phyloP scores from a whole-genome alignment of 306 rosid genomes.

The Cicer pinnatifidum region DNA sequence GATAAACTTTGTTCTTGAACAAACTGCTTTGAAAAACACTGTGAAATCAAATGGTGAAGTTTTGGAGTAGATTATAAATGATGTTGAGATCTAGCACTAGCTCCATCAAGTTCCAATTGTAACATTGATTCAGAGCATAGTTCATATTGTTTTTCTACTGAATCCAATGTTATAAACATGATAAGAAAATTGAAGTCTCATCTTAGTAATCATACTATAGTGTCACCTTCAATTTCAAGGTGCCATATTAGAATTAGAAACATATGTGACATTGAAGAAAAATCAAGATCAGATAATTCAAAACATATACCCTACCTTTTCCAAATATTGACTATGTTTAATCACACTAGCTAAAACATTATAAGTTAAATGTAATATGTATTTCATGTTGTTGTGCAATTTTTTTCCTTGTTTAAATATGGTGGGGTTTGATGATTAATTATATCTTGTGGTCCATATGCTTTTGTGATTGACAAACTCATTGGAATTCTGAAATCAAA shows the following conservation, averaged over 20 bases:
- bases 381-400: conserved; percentile 42
- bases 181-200: no score
- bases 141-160: conserved; percentile 60
- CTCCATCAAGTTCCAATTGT: conserved; percentile 67
- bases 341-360: conserved; percentile 50
- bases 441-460: conserved; percentile 42
- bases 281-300: conserved; percentile 57
- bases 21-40: conserved; percentile 49
- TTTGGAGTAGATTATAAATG: conserved; percentile 57
- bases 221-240: conserved; percentile 47
- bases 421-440: conserved; percentile 42
- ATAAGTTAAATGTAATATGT: conserved; percentile 41
- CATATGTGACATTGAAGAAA: conserved; percentile 53
- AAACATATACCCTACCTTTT: conserved; percentile 70
- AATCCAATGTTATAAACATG: no score
- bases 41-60: conserved; percentile 48
- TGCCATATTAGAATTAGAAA: conserved; percentile 47
- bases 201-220: neutral
- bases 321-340: conserved; percentile 60
- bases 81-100: conserved; percentile 74
- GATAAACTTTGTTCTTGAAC: conserved; percentile 58
- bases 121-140: conserved; percentile 67
- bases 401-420: conserved; percentile 43
- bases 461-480: conserved; percentile 34
- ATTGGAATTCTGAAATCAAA: conserved; percentile 28